phyloP scores from a whole-genome alignment of 495 filamentous ascomycete genomes.

The Aspergillus nanangensis region DNA sequence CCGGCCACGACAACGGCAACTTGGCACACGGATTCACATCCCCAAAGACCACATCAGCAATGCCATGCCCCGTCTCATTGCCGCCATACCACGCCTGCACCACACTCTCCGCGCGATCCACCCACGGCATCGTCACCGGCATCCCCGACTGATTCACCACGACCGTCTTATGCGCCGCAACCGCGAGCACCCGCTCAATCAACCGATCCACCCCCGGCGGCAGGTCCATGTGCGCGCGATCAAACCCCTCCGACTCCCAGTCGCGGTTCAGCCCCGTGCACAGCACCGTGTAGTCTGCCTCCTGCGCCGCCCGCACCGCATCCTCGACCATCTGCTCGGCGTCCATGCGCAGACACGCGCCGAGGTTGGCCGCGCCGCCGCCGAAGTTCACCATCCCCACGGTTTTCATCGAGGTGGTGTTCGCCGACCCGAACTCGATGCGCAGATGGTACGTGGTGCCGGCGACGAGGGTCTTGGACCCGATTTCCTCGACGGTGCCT shows the following conservation, averaged over 20 bases:
- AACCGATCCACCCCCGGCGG: constrained; percentile 61
- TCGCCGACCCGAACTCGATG: constrained; percentile 56
- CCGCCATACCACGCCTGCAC: constrained; percentile 66
- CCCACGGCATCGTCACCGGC: constrained; percentile 79
- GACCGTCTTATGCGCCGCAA: constrained; percentile 60
- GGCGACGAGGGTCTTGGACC: constrained; percentile 43
- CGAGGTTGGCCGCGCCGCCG: constrained; percentile 66
- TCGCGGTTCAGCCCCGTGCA: constrained; percentile 75
- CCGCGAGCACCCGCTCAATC: constrained; percentile 58
- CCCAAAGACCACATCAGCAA: constrained; percentile 56
- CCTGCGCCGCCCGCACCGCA: constrained; percentile 53
- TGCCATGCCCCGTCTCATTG: constrained; percentile 51
- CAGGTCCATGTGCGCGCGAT: constrained; percentile 71
- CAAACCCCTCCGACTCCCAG: constrained; percentile 83
- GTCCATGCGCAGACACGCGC: constrained; percentile 62
- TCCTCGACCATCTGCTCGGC: constrained; percentile 59
- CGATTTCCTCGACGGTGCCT: constrained; percentile 54
- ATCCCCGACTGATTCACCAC: constrained; percentile 77
- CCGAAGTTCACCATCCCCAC: constrained; percentile 44
- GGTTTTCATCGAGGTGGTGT: constrained; percentile 47
- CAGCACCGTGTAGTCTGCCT: constrained; percentile 64
- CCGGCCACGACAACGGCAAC: constrained; percentile 56
- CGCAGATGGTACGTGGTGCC: constrained; percentile 53
- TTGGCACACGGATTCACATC: constrained; percentile 46
- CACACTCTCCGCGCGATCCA: constrained; percentile 55